A percentile compares a stretch with the other conserved stretches of the same genome.
Conservation (phyloP, 2,329 filamentous ascomycete genomes). For the Xylariales sp. region DNA sequence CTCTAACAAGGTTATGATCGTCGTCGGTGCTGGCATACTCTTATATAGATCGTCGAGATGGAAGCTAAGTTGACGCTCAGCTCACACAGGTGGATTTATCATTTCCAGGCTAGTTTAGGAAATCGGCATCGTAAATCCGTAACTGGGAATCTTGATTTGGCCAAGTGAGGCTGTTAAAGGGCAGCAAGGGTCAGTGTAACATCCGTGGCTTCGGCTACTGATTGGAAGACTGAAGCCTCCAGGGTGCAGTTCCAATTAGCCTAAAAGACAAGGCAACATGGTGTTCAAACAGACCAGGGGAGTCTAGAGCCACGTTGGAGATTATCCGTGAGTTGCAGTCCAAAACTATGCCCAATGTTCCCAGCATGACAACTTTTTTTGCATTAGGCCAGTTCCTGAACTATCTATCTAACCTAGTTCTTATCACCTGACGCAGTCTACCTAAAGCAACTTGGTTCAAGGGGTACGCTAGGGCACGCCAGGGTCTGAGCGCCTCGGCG, state of each 20-base stretch:
- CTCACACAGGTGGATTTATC: not conserved
- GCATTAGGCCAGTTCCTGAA: not conserved
- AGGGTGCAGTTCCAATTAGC: conserved; percentile 26
- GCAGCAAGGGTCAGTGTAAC: conserved; percentile 24
- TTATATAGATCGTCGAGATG: conserved; percentile 21
- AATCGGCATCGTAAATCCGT: conserved; percentile 29
- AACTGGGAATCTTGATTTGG: conserved; percentile 5
- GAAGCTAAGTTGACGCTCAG: not conserved
- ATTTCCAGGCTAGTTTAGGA: conserved; percentile 16
- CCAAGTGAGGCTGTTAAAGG: conserved; percentile 28
- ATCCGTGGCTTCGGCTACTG: conserved; percentile 14
- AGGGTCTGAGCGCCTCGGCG: conserved; percentile 16
- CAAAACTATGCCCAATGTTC: conserved; percentile 26
- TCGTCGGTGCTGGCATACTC: conserved; percentile 6
- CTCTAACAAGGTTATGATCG: not conserved
- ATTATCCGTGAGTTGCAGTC: conserved; percentile 19
- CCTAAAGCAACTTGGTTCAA: not conserved
- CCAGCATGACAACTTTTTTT: conserved; percentile 6
- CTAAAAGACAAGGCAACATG: conserved; percentile 28
- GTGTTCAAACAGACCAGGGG: not conserved
- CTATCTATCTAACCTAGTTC: no score
- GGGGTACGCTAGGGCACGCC: not conserved
- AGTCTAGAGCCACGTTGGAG: conserved; percentile 23
- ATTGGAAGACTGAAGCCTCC: conserved; percentile 20
- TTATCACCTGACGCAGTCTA: not conserved